Evolutionary conservation across 768 basidiomycete genomes (phyloP), one percentile per base, ranked within the genome.

Genomic region (Boletus rubropictus): DNA sequence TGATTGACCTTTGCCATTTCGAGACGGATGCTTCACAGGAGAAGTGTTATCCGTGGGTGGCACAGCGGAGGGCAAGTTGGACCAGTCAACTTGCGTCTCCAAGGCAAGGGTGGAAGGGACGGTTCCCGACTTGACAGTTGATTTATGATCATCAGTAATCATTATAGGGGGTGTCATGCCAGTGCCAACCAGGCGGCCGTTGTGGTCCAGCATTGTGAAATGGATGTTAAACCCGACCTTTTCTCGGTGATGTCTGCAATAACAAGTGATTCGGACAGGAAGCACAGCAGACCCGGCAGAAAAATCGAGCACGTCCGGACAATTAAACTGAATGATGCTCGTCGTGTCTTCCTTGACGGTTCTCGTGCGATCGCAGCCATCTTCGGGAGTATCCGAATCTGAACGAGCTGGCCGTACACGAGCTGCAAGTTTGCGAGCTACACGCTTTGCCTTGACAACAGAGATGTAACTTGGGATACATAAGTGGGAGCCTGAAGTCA

Each of bases 61-160:
- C 11, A 53, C 52, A 35, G 32, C 37, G 12, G 48, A 38, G 8
- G 64, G 55, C 15, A 68, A 56, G 56, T 69, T 70, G 12, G 75
- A 62, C 82, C 81, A 84, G 24, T 80, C 79, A 32, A 71, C 59
- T 43, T 77, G 75, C 21, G 69, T 55, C 32, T 65, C 63, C 39
- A 68, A 52, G 29, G 70, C 62, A n/a, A 63, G 41, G 70, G 74
- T 25, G 56, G 51, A 46, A 58, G 65, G 51, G 51, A 61, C 22
- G 15, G 35, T 22, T 41, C 54, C 57, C 11, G 58, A 48, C 53
- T 69, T 66, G 39, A 65, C 56, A 4, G 72, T 79, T 24, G 89
- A 92, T 70, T 99, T 99, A 72, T 99, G 96, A 67, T 99, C 96
- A 71, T 99, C 96, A 2, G 95, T 99, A 55, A 98, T 98, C 84